These are phyloP conservation scores for Lepiota subincarnata DNA, from an alignment of 768 basidiomycete species.

Conservation along the genomic window DNA sequence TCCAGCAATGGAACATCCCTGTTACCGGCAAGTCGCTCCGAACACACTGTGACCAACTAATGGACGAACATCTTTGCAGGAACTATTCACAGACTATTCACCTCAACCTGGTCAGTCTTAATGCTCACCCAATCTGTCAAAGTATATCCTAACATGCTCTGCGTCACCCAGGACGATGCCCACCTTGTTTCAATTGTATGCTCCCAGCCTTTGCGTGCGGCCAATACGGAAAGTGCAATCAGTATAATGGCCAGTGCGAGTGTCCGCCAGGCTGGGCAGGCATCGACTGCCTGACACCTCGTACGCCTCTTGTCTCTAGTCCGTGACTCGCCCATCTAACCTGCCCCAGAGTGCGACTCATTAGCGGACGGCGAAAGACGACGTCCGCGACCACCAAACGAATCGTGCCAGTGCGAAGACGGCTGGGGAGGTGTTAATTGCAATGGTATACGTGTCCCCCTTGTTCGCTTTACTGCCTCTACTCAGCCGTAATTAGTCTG, in stretches of 20 bases:
- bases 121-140: too few species aligned
- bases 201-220: conserved; percentile 90
- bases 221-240: conserved; percentile 87
- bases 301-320: conserved; percentile 44
- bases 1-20: conserved; percentile 4
- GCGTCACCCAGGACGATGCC: conserved; percentile 50
- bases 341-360: conserved; percentile 79
- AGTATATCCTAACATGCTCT: background rate
- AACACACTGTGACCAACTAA: background rate
- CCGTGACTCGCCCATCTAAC: conserved; percentile 6
- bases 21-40: conserved; percentile 3
- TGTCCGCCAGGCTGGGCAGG: conserved; percentile 98
- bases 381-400: conserved; percentile 69
- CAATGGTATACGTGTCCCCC: conserved; percentile 58
- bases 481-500: conserved; percentile 58
- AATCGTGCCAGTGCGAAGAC: conserved; percentile 84
- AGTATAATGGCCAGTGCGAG: conserved; percentile 92
- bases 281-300: conserved; percentile 88
- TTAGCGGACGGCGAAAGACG: conserved; percentile 87
- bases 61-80: background rate
- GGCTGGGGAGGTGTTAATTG: conserved; percentile 98
- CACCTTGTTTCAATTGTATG: conserved; percentile 95
- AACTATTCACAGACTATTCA: background rate
- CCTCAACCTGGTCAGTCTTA: conserved; percentile 7
- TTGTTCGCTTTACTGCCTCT: background rate